Evolutionary conservation across 495 filamentous ascomycete genomes (phyloP), one percentile per base, ranked within the genome.

Genomic region (Aspergillus campestris): DNA sequence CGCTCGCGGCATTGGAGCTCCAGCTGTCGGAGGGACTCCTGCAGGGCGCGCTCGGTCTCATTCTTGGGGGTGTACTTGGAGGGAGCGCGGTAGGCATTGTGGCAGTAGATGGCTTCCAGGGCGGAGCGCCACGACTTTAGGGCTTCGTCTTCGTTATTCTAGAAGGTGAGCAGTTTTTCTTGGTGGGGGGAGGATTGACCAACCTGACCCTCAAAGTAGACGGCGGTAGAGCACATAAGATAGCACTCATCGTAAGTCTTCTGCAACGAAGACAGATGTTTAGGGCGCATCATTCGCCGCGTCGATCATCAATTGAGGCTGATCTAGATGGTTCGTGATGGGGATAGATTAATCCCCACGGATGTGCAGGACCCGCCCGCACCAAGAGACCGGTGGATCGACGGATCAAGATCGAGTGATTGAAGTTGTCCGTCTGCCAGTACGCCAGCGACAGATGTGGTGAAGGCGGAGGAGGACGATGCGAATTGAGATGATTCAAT

Each of bases 231-330:
- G 64, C 88, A 95, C 51, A 83, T 86, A 45, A 95, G 71, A 65
- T 94, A 95, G 65, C 86, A 88, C 57, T 96, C 88, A 71, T 97
- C 89, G 68, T 96, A 96, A 45, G 88, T 94, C 77, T 95, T 96
- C 72, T 97, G 92, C 62, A 96, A 74, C 44, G 82, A 81, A 61
- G 88, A 83, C 58, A 80, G 73, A 50, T 78, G 76, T 59, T 83
- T 87, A 72, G 78, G 83, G 69, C 86, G 85, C 79, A 91, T 86
- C 84, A 86, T 88, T 60, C 55, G 44, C 27, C 50, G 42, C 54
- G 57, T 55, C 55, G 51, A 55, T 48, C 50, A 55, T 57, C 60
- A 59, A 60, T 49, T 55, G 61, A 65, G 51, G 40, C 32, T 31
- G 39, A 18, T 15, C 8, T 30, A 24, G 41, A 24, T 24, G 18